A percentile compares a stretch with the other conserved stretches of the same genome.
Evolutionary conservation across 75 land plant species (phyloP).

Genomic region (Cupressus sempervirens): DNA sequence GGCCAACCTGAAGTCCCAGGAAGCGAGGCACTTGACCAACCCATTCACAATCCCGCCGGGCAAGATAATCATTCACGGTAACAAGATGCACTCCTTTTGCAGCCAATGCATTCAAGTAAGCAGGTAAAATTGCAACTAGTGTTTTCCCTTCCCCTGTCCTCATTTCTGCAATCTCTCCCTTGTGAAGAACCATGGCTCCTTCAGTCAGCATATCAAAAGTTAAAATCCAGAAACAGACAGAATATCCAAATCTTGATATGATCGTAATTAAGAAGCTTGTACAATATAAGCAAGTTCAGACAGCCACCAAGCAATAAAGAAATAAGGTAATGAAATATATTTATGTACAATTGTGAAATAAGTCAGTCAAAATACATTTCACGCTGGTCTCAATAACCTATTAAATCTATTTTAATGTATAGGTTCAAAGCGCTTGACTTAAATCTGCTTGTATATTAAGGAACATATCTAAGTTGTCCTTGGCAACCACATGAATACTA

Average conservation of each 20-base stretch:
- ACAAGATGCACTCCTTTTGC: conserved; percentile 98
- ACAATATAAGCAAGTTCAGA: neutral
- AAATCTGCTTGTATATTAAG: neutral
- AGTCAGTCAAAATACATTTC: neutral
- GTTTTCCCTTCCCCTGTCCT: conserved; percentile 99
- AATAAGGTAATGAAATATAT: too few relatives aligned
- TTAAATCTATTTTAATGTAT: neutral
- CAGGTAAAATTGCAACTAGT: conserved; percentile 94
- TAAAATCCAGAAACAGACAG: neutral
- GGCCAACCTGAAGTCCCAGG: conserved; percentile 94
- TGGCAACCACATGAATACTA: neutral
- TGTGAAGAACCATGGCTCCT: conserved; percentile 99
- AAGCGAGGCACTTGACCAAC: conserved; percentile 99
- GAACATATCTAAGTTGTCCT: neutral
- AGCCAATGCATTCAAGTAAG: conserved; percentile 85
- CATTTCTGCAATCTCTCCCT: conserved; percentile 99
- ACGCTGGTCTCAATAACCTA: neutral
- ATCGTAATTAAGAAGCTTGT: neutral
- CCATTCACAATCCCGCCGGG: conserved; percentile 98
- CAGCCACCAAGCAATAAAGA: neutral
- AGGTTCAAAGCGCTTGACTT: neutral
- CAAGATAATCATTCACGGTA: conserved; percentile 98
- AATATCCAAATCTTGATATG: neutral
- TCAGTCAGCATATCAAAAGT: conserved; percentile 7
- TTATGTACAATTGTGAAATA: neutral